These are phyloP conservation scores for Candida sp. DNA, from an alignment of 1,139 yeast species.

Conservation along the genomic window DNA sequence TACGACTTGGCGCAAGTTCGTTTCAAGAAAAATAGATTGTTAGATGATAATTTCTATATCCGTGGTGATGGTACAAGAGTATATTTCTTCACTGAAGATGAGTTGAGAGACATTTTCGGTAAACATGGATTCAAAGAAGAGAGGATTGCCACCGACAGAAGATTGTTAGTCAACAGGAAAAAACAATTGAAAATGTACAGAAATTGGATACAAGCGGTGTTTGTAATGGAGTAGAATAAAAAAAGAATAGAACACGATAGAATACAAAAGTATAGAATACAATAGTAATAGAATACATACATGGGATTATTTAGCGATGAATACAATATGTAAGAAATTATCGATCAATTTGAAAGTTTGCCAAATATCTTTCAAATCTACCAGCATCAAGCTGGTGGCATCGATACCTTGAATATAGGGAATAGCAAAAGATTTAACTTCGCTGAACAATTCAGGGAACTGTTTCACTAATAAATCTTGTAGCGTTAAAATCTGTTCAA, in stretches of 20 bases:
- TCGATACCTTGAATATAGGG: constrained; percentile 66
- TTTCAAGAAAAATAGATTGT: constrained; percentile 80
- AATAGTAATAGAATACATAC: constrained; percentile 1
- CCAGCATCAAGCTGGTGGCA: constrained; percentile 37
- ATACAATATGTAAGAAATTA: constrained; percentile 68
- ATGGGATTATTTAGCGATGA: constrained; percentile 17
- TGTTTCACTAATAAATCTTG: constrained; percentile 36
- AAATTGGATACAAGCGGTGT: constrained; percentile 95
- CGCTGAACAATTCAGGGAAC: constrained; percentile 41
- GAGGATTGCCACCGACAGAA: constrained; percentile 84
- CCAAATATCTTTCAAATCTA: constrained; percentile 49
- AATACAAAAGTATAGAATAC: not conserved
- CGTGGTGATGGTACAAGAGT: constrained; percentile 99
- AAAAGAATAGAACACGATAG: not conserved
- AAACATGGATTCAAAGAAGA: constrained; percentile 59
- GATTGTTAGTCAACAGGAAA: constrained; percentile 88
- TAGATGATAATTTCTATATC: constrained; percentile 91
- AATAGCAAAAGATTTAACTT: constrained; percentile 28
- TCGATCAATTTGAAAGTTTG: constrained; percentile 58
- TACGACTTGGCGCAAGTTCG: constrained; percentile 95
- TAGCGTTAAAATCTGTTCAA: constrained; percentile 23
- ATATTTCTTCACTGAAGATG: constrained; percentile 94
- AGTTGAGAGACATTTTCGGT: constrained; percentile 72
- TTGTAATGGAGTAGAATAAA: constrained; percentile 31
- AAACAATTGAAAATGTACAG: constrained; percentile 93